These are phyloP conservation scores for Potentilla sterilis DNA, from an alignment of 306 rosid genomes.

Conservation along the genomic window DNA sequence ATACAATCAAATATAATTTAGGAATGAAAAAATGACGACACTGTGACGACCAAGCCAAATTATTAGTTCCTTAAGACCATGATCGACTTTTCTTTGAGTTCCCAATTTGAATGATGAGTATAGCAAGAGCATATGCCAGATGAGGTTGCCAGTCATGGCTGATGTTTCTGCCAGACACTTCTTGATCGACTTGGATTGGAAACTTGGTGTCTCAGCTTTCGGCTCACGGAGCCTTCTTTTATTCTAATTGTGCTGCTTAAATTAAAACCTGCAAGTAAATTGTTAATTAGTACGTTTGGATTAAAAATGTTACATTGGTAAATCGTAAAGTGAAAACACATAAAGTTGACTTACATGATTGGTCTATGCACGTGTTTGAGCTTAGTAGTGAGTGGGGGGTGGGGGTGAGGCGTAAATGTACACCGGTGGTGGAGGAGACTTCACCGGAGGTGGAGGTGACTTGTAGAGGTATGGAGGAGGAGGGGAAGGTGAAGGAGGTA, in stretches of 20 bases:
- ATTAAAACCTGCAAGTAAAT: slow-evolving; percentile 57
- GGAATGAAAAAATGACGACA: background rate
- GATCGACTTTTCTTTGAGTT: background rate
- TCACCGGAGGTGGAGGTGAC: slow-evolving; percentile 64
- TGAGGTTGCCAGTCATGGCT: background rate
- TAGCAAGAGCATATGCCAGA: slow-evolving; percentile 49
- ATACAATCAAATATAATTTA: background rate
- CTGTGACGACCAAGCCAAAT: slow-evolving; percentile 5
- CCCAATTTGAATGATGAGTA: slow-evolving; percentile 23
- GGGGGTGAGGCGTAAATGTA: slow-evolving; percentile 61
- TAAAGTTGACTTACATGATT: slow-evolving; percentile 54
- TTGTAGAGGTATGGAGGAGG: slow-evolving; percentile 48
- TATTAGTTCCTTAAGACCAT: slow-evolving; percentile 9
- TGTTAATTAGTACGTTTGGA: background rate
- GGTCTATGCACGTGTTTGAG: slow-evolving; percentile 12
- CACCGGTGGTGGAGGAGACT: slow-evolving; percentile 54
- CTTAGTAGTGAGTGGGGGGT: slow-evolving; percentile 56
- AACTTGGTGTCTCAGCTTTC: slow-evolving; percentile 44
- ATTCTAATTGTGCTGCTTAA: slow-evolving; percentile 43
- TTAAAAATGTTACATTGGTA: background rate
- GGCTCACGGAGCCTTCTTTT: slow-evolving; percentile 56
- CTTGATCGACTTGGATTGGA: slow-evolving; percentile 47
- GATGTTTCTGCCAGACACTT: slow-evolving; percentile 29
- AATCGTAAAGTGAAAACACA: background rate
- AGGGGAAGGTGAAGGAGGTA: slow-evolving; percentile 42